Percentiles rank a stretch among this genome's conserved stretches.
Conservation (phyloP, 768 basidiomycete genomes). For the Arthromyces matolae region DNA sequence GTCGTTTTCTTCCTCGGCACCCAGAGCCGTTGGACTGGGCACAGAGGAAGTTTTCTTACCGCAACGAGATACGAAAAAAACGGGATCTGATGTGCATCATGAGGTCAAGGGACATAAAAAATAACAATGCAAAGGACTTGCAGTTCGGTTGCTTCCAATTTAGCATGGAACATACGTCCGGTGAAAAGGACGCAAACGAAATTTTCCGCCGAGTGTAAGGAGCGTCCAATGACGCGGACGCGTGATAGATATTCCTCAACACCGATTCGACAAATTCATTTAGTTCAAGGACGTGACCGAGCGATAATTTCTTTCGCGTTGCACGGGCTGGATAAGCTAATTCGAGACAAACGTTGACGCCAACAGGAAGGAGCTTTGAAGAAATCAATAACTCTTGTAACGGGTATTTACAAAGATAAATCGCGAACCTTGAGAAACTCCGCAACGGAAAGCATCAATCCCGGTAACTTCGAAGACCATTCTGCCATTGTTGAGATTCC, state of each 20-base stretch:
- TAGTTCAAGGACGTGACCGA: conserved; percentile 58
- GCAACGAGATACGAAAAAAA: conserved; percentile 90
- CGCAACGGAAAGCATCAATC: conserved; percentile 68
- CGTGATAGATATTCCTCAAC: conserved; percentile 76
- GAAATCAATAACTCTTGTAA: conserved; percentile 4
- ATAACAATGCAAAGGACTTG: conserved; percentile 36
- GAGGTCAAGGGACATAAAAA: background rate
- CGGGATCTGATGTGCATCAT: conserved; percentile 64
- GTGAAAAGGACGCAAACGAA: conserved; percentile 90
- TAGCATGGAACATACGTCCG: conserved; percentile 82
- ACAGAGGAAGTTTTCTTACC: conserved; percentile 49
- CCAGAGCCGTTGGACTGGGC: conserved; percentile 36
- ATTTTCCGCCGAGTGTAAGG: conserved; percentile 66
- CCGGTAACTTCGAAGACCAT: conserved; percentile 45
- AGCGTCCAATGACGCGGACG: conserved; percentile 48
- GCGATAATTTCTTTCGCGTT: conserved; percentile 38
- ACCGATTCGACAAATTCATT: conserved; percentile 85
- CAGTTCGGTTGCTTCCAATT: conserved; percentile 99
- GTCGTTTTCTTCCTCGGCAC: conserved; percentile 40
- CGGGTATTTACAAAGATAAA: background rate
- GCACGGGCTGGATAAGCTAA: conserved; percentile 67
- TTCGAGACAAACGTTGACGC: conserved; percentile 78
- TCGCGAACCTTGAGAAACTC: conserved; percentile 64
- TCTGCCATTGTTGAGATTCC: conserved; percentile 29
- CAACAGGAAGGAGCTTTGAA: conserved; percentile 52